Percentiles rank a stretch among this genome's conserved stretches.
Evolutionary conservation across 495 filamentous ascomycete species (phyloP).

Genomic region (Daldinia childiae): DNA sequence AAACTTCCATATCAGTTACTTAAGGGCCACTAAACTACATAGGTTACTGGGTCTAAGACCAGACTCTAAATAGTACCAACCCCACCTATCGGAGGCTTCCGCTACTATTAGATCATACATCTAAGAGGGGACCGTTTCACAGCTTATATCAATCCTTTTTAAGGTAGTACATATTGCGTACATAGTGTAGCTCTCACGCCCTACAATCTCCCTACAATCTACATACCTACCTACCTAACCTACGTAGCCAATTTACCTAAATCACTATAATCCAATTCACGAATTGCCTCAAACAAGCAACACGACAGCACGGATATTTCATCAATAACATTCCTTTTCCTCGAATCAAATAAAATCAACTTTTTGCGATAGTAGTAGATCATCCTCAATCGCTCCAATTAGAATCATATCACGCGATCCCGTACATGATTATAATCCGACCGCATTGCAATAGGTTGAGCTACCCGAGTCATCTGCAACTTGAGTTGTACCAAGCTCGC

Average conservation of each 20-base stretch:
- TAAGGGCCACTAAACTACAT: constrained; percentile 1
- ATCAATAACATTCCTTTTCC: constrained; percentile 8
- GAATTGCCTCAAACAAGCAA: constrained; percentile 15
- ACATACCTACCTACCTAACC: too few relatives aligned
- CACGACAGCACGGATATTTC: constrained; percentile 17
- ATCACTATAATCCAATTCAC: not conserved
- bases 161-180: constrained; percentile 2
- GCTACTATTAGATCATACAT: constrained; percentile 20
- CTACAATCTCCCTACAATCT: not conserved
- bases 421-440: constrained; percentile 34
- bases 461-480: constrained; percentile 44
- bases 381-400: constrained; percentile 35
- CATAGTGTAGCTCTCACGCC: not conserved
- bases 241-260: constrained; percentile 16
- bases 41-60: constrained; percentile 21
- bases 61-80: constrained; percentile 21
- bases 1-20: not conserved
- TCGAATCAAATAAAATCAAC: constrained; percentile 25
- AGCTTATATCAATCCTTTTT: not conserved
- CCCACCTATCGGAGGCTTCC: constrained; percentile 43
- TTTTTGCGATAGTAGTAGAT: constrained; percentile 15
- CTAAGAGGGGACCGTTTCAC: constrained; percentile 21
- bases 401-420: constrained; percentile 39
- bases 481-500: constrained; percentile 32
- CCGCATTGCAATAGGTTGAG: constrained; percentile 37